phyloP scores from a whole-genome alignment of 169 alveolate genomes.

The Eimeria brunetti region DNA sequence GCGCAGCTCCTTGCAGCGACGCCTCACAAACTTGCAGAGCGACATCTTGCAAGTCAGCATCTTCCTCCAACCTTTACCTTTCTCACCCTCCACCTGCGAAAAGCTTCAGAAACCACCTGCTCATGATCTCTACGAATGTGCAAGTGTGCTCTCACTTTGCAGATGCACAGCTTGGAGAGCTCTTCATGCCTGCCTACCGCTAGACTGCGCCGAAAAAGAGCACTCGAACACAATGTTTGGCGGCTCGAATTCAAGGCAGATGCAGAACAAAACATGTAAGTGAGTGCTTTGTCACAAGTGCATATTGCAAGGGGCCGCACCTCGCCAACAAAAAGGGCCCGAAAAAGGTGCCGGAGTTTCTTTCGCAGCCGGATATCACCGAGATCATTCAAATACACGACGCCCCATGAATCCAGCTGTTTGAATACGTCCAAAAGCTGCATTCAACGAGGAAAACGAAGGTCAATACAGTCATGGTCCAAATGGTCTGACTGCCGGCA shows the following conservation, averaged over 20 bases:
- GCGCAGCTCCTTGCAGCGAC: conserved; percentile 52
- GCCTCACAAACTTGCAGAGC: conserved; percentile 50
- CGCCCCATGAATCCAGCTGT: conserved; percentile 68
- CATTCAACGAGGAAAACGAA: background rate
- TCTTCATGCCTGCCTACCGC: background rate
- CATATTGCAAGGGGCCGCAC: background rate
- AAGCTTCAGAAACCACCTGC: background rate
- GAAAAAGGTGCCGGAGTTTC: conserved; percentile 78
- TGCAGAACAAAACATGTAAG: background rate
- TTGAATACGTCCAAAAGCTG: conserved; percentile 71
- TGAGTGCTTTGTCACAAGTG: background rate
- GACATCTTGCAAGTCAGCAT: conserved; percentile 26
- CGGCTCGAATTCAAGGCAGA: background rate
- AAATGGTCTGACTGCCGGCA: background rate
- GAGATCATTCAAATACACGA: conserved; percentile 65
- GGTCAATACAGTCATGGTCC: background rate
- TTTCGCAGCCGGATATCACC: conserved; percentile 69
- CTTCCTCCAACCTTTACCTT: conserved; percentile 67
- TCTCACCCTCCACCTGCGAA: conserved; percentile 59
- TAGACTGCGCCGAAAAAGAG: background rate
- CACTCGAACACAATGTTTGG: background rate
- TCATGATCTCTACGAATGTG: background rate
- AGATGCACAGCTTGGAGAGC: background rate
- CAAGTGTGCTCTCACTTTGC: background rate
- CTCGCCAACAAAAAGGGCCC: conserved; percentile 69